Base-by-base conservation (phyloP, 2,329 filamentous ascomycete species). In the Fusarium buharicum region DNA sequence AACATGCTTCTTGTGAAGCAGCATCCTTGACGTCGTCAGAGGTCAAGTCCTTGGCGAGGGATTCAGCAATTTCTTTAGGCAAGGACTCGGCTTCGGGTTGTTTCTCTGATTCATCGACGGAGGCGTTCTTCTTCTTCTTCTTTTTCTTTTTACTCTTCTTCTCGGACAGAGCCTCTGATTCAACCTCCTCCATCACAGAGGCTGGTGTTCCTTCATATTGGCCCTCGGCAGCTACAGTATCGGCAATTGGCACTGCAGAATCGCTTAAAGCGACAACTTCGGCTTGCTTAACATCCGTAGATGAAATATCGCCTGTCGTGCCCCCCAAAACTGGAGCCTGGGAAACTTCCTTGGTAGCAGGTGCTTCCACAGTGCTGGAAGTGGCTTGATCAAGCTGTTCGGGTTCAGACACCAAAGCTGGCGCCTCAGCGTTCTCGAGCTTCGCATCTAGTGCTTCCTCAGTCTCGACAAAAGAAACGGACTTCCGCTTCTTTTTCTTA, bases 111-210 rank as follows among this genome's bases (percentile, higher is more conserved):
- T 65, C 59, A 14, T 67, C 64, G 27, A 55, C 37, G 18, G 59
- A 34, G 14, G 50, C 38, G 22, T 50, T 58, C 55, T 70, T 71
- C 54, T 71, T 65, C 51, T 72, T 72, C 4, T 69, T 80, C 73
- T 76, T 80, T 16, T 76, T 77, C 65, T 71, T 79, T 66, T 69
- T 79, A 50, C 55, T 66, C 62, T 64, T 68, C 47, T 68, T 71
- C 20, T 66, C 58, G 4, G 63, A 22, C 8, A 40, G 22, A n/a
- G 38, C 39, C 36, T 68, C 62, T 30, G 50, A 24, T 17, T 53
- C 53, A 17, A 31, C 41, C 12, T 64, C 47, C 9, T 48, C 38
- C 37, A 30, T 31, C 22, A 34, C 30, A 27, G 12, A 18, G 16
- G 44, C 41, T 3, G 28, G 24, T 20, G 39, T 38, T 41, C 27